A percentile compares a stretch with the other conserved stretches of the same genome.
Conservation (phyloP, 2,329 filamentous ascomycete species). For the Neopestalotiopsis sp. region DNA sequence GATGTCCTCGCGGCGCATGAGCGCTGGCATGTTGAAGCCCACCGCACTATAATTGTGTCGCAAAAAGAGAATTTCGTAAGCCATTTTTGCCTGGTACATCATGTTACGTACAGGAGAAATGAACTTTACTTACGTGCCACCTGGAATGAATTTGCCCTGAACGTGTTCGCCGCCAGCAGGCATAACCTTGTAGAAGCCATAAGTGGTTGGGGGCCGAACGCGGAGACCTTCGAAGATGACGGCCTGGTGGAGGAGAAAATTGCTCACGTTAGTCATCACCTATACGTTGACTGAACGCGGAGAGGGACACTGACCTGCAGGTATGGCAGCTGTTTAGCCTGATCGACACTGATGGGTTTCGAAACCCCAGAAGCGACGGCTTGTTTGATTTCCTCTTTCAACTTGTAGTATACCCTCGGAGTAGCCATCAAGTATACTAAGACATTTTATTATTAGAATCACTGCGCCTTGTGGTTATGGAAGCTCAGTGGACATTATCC, state of each 20-base stretch:
- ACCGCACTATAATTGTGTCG: conserved; percentile 21
- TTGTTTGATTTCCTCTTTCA: conserved; percentile 13
- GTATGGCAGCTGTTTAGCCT: conserved; percentile 18
- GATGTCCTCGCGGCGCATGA: conserved; percentile 32
- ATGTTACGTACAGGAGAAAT: neutral
- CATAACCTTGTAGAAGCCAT: conserved; percentile 18
- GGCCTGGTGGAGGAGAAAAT: neutral
- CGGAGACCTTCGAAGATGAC: conserved; percentile 18
- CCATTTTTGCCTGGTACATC: neutral
- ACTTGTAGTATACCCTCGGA: conserved; percentile 15
- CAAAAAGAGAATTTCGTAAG: neutral
- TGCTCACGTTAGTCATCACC: neutral
- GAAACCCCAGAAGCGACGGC: conserved; percentile 12
- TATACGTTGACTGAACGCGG: neutral
- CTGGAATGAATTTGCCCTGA: conserved; percentile 33
- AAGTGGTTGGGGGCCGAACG: neutral
- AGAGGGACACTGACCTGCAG: conserved; percentile 11
- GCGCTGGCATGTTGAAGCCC: conserved; percentile 35
- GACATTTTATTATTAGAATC: neutral
- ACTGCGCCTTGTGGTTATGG: fast-evolving
- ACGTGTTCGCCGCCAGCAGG: conserved; percentile 12
- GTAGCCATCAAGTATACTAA: conserved; percentile 9
- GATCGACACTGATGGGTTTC: conserved; percentile 14
- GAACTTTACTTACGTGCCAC: conserved; percentile 28
- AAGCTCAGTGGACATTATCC: neutral